Evolutionary conservation across 2,329 filamentous ascomycete species (phyloP).

Genomic region (Kalmusia sp.): DNA sequence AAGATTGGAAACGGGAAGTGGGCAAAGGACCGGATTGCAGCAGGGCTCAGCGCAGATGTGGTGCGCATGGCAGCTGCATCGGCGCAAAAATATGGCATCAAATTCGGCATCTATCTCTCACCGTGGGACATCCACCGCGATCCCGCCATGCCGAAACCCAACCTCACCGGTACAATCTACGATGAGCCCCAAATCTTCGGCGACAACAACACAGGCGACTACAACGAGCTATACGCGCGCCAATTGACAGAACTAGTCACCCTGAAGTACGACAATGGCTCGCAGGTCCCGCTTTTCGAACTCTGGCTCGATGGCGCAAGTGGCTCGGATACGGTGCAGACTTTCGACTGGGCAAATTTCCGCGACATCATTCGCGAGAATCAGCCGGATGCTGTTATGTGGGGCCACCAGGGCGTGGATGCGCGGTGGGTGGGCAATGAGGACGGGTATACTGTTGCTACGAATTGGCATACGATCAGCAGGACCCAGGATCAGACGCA

Average conservation of each 20-base stretch:
- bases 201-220: constrained; percentile 37
- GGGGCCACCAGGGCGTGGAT: constrained; percentile 25
- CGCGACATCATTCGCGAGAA: constrained; percentile 19
- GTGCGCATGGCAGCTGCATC: constrained; percentile 42
- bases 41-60: constrained; percentile 37
- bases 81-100: constrained; percentile 41
- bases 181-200: constrained; percentile 48
- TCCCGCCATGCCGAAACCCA: constrained; percentile 43
- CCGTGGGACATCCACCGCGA: constrained; percentile 50
- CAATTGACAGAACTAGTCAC: constrained; percentile 21
- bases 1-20: constrained; percentile 41
- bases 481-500: constrained; percentile 18
- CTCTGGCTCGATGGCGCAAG: constrained; percentile 23
- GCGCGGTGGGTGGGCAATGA: constrained; percentile 25
- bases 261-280: constrained; percentile 12
- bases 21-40: constrained; percentile 33
- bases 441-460: constrained; percentile 16
- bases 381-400: constrained; percentile 21
- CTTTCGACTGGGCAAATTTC: constrained; percentile 20
- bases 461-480: constrained; percentile 25
- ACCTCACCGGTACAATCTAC: constrained; percentile 37
- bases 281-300: constrained; percentile 17
- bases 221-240: constrained; percentile 40
- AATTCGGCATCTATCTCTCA: constrained; percentile 45
- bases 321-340: constrained; percentile 21